Evolutionary conservation across 257 asterid species (phyloP), one percentile per base, ranked within the genome.

Genomic region (Lycium barbarum): DNA sequence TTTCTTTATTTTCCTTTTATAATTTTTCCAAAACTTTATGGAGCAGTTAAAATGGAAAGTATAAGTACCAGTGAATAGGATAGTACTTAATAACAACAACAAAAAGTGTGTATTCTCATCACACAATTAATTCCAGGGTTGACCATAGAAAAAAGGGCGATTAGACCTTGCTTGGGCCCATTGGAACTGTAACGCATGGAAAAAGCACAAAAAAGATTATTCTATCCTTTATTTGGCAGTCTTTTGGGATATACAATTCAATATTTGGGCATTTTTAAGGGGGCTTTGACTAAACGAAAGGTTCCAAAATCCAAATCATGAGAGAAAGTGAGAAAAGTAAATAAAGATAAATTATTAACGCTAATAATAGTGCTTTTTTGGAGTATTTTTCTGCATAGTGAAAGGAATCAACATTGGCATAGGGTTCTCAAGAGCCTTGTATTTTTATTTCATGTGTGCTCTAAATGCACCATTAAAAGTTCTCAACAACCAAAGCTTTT

Each of bases 401-500:
- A 76, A 51, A 76, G 63, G 82, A 76, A 76, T 76, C 63, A 51
- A 51, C 13, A 49, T 76, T 26, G 4, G 22, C 82, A 76, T 76
- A 51, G 82, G 82, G 82, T 76, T 76, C 82, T 76, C 0, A 76
- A 73, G 76, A 67, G 49, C 7, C 11, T 35, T 36, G 58, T 26
- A 74, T 74, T 20, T 47, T 49, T 2, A 45, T 72, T 72, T 10
- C n/a, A 6, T n/a, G n/a, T 45, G 35, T 47, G 81, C 55, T 86
- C 59, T 86, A 61, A 81, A 86, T 86, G 85, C 83, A 73, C n/a
- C 71, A 82, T 86, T 89, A 79, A 91, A 88, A 83, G 87, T 86
- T 85, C 87, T 87, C 92, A 89, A 85, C 92, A 86, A 92, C 89
- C 89, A 47, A 84, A 84, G 84, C 14, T 85, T 49, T 84, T 80